Conservation (phyloP, 495 filamentous ascomycete genomes). For the Aspergillus nidulans region DNA sequence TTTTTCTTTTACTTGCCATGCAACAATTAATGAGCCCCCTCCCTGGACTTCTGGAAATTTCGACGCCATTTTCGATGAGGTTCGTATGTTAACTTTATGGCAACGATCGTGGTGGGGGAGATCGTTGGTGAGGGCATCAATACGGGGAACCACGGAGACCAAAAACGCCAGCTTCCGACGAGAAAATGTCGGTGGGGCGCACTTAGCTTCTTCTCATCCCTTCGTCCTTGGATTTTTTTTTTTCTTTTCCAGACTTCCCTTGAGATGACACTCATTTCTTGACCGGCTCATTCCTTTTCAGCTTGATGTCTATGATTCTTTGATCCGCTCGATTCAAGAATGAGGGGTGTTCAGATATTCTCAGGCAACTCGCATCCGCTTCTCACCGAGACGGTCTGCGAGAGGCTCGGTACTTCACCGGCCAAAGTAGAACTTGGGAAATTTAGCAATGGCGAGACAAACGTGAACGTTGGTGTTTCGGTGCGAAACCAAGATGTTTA, state of each 20-base stretch:
- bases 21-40: slow-evolving; percentile 87
- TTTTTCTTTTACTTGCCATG: slow-evolving; percentile 88
- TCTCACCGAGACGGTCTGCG: slow-evolving; percentile 68
- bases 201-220: slow-evolving; percentile 8
- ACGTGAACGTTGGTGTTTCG: slow-evolving; percentile 86
- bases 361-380: slow-evolving; percentile 64
- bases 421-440: slow-evolving; percentile 64
- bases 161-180: not conserved
- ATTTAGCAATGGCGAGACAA: slow-evolving; percentile 91
- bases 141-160: not conserved
- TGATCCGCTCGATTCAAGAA: slow-evolving; percentile 24
- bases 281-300: slow-evolving; percentile 3
- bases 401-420: slow-evolving; percentile 60
- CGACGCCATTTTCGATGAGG: slow-evolving; percentile 44
- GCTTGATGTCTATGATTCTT: slow-evolving; percentile 18
- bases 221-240: slow-evolving; percentile 2
- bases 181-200: slow-evolving; percentile 2
- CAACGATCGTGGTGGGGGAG: not conserved
- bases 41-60: slow-evolving; percentile 77
- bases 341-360: slow-evolving; percentile 70
- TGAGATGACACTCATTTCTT: slow-evolving; percentile 15
- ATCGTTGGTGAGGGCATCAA: not conserved
- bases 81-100: not conserved
- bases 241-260: slow-evolving; percentile 8
- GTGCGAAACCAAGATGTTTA: slow-evolving; percentile 98